phyloP scores from a whole-genome alignment of 1,284 basidiomycete genomes.

The Sparassis latifolia region DNA sequence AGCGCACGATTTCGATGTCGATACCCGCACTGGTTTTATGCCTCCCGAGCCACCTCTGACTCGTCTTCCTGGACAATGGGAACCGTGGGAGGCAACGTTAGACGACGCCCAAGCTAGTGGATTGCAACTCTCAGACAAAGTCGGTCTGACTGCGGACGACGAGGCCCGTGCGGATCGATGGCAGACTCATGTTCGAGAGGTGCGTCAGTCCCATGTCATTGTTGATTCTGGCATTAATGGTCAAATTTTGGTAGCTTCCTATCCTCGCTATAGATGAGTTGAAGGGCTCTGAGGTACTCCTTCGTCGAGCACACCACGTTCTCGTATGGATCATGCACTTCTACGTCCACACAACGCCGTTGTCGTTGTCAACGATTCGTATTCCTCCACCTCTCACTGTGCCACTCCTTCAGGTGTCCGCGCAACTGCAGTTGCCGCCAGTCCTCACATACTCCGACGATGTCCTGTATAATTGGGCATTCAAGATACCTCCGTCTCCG shows the following conservation, averaged over 20 bases:
- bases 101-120: slow-evolving; percentile 43
- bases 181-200: slow-evolving; percentile 55
- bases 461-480: slow-evolving; percentile 88
- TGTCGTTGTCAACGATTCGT: slow-evolving; percentile 37
- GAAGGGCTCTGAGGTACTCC: slow-evolving; percentile 51
- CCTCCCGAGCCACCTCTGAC: slow-evolving; percentile 73
- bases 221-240: slow-evolving; percentile 1
- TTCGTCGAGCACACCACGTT: slow-evolving; percentile 82
- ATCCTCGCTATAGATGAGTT: slow-evolving; percentile 46
- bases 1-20: slow-evolving; percentile 92
- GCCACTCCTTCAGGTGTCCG: slow-evolving; percentile 74
- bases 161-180: slow-evolving; percentile 46
- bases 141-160: slow-evolving; percentile 37
- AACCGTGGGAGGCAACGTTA: slow-evolving; percentile 63
- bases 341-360: slow-evolving; percentile 78
- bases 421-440: slow-evolving; percentile 79
- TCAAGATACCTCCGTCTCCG: slow-evolving; percentile 27
- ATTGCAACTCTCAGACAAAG: slow-evolving; percentile 52
- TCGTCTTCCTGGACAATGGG: slow-evolving; percentile 58
- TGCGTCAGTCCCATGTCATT: slow-evolving; percentile 27
- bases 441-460: slow-evolving; percentile 91
- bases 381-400: slow-evolving; percentile 74
- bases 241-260: slow-evolving; percentile 30
- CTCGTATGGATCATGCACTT: slow-evolving; percentile 85
- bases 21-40: slow-evolving; percentile 89